A percentile compares a stretch with the other conserved stretches of the same genome.
phyloP scores from a whole-genome alignment of 768 basidiomycete genomes.

The Calocybe indica region DNA sequence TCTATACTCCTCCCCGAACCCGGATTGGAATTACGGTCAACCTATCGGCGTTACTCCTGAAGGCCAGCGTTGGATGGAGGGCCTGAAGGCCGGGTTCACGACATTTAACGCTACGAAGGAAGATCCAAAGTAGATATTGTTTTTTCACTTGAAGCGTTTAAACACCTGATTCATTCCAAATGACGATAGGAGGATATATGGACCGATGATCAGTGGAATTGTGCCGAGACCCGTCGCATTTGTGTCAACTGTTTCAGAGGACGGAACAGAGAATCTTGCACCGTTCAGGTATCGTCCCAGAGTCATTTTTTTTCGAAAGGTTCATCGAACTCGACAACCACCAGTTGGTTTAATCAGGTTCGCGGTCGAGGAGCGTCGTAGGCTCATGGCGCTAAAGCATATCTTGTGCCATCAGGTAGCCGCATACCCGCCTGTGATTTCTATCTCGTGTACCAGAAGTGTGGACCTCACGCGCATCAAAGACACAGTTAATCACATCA shows the following conservation, averaged over 20 bases:
- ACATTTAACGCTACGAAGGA: constrained; percentile 26
- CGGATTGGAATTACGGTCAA: constrained; percentile 32
- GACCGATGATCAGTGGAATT: constrained; percentile 46
- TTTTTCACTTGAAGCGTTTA: background rate
- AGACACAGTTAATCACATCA: constrained; percentile 65
- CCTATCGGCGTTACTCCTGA: constrained; percentile 23
- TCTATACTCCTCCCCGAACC: constrained; percentile 22
- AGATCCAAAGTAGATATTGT: constrained; percentile 23
- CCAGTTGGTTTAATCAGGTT: no score
- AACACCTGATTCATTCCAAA: background rate
- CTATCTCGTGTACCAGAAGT: constrained; percentile 34
- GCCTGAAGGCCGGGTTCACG: constrained; percentile 35
- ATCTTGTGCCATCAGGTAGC: constrained; percentile 47
- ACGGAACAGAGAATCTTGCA: constrained; percentile 54
- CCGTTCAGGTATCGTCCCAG: constrained; percentile 37
- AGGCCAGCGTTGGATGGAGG: constrained; percentile 38
- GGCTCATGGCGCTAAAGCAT: background rate
- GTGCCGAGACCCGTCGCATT: constrained; percentile 67
- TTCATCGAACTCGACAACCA: background rate
- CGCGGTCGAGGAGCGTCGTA: no score
- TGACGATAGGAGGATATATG: constrained; percentile 30
- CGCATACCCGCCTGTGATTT: constrained; percentile 59
- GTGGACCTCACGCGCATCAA: constrained; percentile 23
- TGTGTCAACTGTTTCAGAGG: constrained; percentile 51
- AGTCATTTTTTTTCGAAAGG: background rate